A percentile compares a stretch with the other conserved stretches of the same genome.
Evolutionary conservation across 2,329 filamentous ascomycete species (phyloP).

Genomic region (Colletotrichum costaricense): DNA sequence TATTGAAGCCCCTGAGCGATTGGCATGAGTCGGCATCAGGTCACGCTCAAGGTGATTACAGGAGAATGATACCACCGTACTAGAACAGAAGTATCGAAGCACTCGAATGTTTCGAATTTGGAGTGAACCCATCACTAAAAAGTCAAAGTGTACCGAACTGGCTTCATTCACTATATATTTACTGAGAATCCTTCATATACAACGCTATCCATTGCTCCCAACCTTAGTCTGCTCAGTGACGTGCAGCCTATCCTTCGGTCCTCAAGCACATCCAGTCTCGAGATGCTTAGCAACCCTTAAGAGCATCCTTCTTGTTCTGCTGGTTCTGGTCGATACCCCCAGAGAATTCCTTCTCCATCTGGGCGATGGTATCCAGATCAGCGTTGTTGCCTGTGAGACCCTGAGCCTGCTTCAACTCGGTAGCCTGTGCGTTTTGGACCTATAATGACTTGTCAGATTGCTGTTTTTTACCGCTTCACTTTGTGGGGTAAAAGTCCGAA

Average conservation of each 20-base stretch:
- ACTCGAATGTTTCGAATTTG: no score
- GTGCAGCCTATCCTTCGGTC: neutral
- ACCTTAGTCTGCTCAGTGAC: neutral
- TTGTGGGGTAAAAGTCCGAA: no score
- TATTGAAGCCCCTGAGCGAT: no score
- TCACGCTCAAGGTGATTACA: no score
- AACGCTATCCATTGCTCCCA: neutral
- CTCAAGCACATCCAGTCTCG: neutral
- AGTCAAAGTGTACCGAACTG: no score
- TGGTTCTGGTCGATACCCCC: slow-evolving; percentile 38
- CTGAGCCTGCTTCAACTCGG: slow-evolving; percentile 7
- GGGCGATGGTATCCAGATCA: neutral
- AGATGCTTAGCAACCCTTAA: neutral
- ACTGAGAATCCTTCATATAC: neutral
- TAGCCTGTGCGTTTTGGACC: slow-evolving; percentile 14
- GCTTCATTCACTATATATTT: neutral
- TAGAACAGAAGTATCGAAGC: no score
- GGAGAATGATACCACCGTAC: no score
- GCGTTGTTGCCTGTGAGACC: neutral
- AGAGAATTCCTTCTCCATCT: slow-evolving; percentile 31
- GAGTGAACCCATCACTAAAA: no score
- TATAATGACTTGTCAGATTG: neutral
- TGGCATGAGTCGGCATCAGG: no score
- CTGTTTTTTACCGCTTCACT: no score
- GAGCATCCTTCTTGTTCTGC: slow-evolving; percentile 14